A percentile compares a stretch with the other conserved stretches of the same genome.
These are phyloP conservation scores for Paramecium sexaurelia DNA, from an alignment of 73 alveolate species.

Conservation along the genomic window DNA sequence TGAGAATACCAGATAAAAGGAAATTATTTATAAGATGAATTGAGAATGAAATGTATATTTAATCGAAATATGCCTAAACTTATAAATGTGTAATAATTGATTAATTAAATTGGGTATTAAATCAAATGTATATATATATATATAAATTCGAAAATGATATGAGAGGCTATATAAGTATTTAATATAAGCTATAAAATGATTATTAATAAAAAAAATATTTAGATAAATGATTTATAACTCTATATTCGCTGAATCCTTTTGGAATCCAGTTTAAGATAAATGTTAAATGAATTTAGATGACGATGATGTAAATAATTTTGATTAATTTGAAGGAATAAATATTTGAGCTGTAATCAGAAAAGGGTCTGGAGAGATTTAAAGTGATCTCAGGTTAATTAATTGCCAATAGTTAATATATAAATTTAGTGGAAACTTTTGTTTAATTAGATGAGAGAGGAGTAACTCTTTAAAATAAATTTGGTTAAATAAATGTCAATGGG, in stretches of 20 bases:
- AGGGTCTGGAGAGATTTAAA: not conserved
- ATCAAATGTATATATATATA: not conserved
- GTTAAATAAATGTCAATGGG: not conserved
- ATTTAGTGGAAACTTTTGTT: not conserved
- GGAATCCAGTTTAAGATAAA: not conserved
- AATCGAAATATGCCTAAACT: not conserved
- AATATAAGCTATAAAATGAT: not conserved
- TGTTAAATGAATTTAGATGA: not conserved
- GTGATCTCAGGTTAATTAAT: not conserved
- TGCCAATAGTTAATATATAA: not conserved
- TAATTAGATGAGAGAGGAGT: constrained; percentile 11
- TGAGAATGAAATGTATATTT: not conserved
- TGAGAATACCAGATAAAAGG: not conserved
- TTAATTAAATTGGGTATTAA: not conserved
- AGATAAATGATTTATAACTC: not conserved
- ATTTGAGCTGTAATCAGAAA: not conserved
- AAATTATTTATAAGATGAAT: not conserved
- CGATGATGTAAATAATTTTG: not conserved
- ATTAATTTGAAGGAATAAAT: not conserved
- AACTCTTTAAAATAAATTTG: not conserved
- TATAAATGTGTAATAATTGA: not conserved
- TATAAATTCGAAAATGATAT: constrained; percentile 15
- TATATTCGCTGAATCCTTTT: constrained; percentile 14
- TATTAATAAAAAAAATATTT: not conserved
- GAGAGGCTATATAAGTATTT: constrained; percentile 16